Evolutionary conservation across 768 basidiomycete genomes (phyloP), one percentile per base, ranked within the genome.

Genomic region (Boletellus ananiceps): DNA sequence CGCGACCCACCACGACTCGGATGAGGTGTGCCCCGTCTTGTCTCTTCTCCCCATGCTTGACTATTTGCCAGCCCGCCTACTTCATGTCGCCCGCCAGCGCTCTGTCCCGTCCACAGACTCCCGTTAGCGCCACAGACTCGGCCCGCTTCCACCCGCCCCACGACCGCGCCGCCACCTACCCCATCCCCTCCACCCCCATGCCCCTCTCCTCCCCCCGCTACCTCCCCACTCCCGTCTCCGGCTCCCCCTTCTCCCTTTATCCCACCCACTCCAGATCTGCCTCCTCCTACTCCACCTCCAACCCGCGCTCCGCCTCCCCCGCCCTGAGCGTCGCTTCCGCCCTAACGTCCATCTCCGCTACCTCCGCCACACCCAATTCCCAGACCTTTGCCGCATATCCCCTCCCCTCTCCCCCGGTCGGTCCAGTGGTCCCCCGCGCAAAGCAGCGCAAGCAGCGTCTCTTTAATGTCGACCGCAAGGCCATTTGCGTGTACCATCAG

Each of bases 361-460:
- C 61, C 7, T 72, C 73, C 4, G 44, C 59, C 16, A 46, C 52
- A 9, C 62, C 68, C 18, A 66, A 62, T 46, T 62, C 66, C 0
- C 69, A 66, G 48, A 52, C 64, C 3, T 68, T 64, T 19, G 47
- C 66, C 1, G 51, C 60, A 11, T 68, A 62, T 42, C 58, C 68
- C 1, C 66, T 68, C 35, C 64, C 56, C 11, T 57, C 59, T 44
- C 64, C 57, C 12, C 64, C 57, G 23, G 57, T 50, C 11, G 66
- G 63, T 9, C 64, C 66, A 3, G 66, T 61, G 56, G 60, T 62
- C 4, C 60, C 66, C 40, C 69, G 69, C 27, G 63, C 67, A 43
- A 81, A 84, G 57, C 80, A 84, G 47, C 77, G 76, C 57, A 90
- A 90, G 65, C 79, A 82, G 60, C 82, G 86, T 43, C 80, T 94